Base-by-base conservation (phyloP, 768 basidiomycete genomes). In the Mycena olivaceomarginata region DNA sequence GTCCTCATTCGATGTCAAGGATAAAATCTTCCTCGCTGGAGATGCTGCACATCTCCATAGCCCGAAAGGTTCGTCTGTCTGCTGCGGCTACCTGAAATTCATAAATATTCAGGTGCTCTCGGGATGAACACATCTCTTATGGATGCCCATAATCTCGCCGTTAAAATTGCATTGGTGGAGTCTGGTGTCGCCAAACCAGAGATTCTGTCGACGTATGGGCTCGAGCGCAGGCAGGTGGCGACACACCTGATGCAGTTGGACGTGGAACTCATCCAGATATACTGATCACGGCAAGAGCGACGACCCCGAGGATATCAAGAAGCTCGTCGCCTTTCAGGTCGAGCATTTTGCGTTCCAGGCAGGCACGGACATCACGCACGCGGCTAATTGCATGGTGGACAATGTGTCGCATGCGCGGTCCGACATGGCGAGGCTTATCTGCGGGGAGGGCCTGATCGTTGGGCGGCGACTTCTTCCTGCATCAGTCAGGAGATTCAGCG, bases 341-440 rank as follows among this genome's bases (percentile, higher is more conserved):
- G 53, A 69, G 56, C 67, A 75, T 43, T 57, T 45, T 25, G 67
- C 74, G n/a, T 75, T 65, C 74, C 74, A 75, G 48, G 74, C 74
- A 5, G 74, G 74, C 2, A 75, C 74, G 12, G 53, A 64, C 43
- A 75, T 75, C 68, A 75, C 68, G 5, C 70, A 75, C 43, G 68
- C 51, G 20, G 39, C 67, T 5, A 75, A 70, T n/a, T 31, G 13
- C 22, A 40, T 75, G 40, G 74, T 75, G 41, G 74, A 70, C n/a
- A 5, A 43, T 2, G 51, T 51, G 3, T 2, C 68, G 2, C 68
- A 65, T 41, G 41, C 41, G 22, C 74, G 53, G 15, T 65, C 68
- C 2, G 46, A 60, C 0, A 75, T 75, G 74, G 63, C 51, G 9
- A 65, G 64, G 63, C 62, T 70, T 43, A n/a, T 75, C 9, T 63